A percentile compares a stretch with the other conserved stretches of the same genome.
Evolutionary conservation across 805 yeast genomes (phyloP).

Genomic region (Saturnispora serradocipensis): DNA sequence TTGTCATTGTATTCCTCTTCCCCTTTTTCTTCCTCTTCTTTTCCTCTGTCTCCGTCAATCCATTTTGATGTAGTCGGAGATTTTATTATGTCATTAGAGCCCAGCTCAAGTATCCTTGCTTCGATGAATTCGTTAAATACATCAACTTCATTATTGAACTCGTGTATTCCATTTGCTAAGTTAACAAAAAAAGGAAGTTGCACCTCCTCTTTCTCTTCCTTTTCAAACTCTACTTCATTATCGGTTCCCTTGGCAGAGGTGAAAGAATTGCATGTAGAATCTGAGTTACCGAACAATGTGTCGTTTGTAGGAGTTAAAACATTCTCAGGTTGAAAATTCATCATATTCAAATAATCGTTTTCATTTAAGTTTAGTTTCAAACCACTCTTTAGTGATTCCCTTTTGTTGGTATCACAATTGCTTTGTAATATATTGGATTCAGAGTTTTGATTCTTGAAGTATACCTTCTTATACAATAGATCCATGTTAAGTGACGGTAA

Average conservation of each 20-base stretch:
- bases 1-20: not conserved
- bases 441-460: conserved; percentile 17
- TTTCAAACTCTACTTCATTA: not conserved
- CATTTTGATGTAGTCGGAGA: not conserved
- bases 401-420: conserved; percentile 4
- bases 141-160: conserved; percentile 4
- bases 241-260: not conserved
- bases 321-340: not conserved
- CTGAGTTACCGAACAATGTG: not conserved
- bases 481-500: conserved; percentile 15
- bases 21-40: not conserved
- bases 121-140: not conserved
- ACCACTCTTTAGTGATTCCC: conserved; percentile 5
- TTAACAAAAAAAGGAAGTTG: conserved; percentile 1
- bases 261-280: not conserved
- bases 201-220: not conserved
- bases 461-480: not conserved
- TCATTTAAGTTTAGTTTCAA: not conserved
- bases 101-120: not conserved
- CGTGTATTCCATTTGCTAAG: conserved; percentile 10
- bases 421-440: not conserved
- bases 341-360: not conserved
- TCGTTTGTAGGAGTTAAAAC: conserved; percentile 1
- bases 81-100: not conserved
- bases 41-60: not conserved